Evolutionary conservation across 2,329 filamentous ascomycete species (phyloP), one percentile per base, ranked within the genome.

Genomic region (Venturia nashicola): DNA sequence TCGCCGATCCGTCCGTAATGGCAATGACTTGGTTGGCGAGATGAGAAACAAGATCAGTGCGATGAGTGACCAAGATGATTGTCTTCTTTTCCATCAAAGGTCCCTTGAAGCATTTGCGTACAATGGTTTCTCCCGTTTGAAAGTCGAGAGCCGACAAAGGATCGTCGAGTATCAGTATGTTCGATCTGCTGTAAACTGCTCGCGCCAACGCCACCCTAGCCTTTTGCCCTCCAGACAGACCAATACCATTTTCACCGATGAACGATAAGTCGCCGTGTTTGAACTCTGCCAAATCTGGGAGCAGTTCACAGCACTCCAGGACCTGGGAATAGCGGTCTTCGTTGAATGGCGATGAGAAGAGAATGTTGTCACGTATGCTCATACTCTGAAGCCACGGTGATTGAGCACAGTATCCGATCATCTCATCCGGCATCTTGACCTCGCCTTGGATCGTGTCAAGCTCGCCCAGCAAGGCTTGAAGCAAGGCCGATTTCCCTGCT

Each of bases 21-120:
- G 91, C 84, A 11, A 96, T 76, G 18, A 91, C 81, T 70, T 94
- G 88, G 60, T 86, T 79, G 1, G 91, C 89, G 54, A 91, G 78
- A n/a, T 82, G 79, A 23, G 84, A 82, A 65, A 91, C 89, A 11
- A 96, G 77, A 66, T 92, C 87, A 0, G 80, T 83, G 1, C 85
- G 81, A 74, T 88, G 86, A 0, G 86, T 88, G 20, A 85, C 84
- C 18, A 88, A 75, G 34, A 88, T 76, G 0, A 82, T 74, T 0
- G 78, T 83, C 23, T 85, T 77, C 11, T 74, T 79, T 65, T 81
- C 71, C 64, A 85, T 72, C 40, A 88, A 70, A 1, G 78, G 77
- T 1, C 85, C 84, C 1, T 73, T 73, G 14, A 88, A 75, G 66
- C 83, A 82, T 67, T 81, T 83, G 5, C 77, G 75, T 3, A 86